A percentile compares a stretch with the other conserved stretches of the same genome.
phyloP scores from a whole-genome alignment of 192 early-diverging fungal species.

The Dissophora globulifera region DNA sequence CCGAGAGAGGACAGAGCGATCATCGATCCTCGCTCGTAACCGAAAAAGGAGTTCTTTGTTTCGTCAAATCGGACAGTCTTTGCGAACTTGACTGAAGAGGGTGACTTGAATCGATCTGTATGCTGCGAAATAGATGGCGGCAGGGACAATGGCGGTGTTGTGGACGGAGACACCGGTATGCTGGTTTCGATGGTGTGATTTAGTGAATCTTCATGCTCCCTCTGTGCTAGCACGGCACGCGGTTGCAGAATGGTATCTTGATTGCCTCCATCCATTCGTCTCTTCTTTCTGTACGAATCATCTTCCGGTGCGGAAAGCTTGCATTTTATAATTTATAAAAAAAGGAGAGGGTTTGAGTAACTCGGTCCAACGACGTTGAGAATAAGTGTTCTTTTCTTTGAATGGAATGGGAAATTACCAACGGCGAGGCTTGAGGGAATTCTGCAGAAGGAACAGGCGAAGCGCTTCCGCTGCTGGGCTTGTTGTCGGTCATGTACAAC shows the following conservation, averaged over 20 bases:
- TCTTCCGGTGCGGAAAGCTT: not conserved
- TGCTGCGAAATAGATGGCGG: not conserved
- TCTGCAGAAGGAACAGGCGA: too few relatives aligned
- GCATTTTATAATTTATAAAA: too few relatives aligned
- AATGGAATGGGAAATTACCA: too few relatives aligned
- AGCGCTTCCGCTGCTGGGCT: not conserved
- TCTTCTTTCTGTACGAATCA: not conserved
- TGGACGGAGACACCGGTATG: not conserved
- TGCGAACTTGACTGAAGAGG: not conserved
- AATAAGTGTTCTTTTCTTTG: too few relatives aligned
- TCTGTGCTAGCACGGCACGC: not conserved
- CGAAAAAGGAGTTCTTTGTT: constrained; percentile 15
- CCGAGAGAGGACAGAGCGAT: not conserved
- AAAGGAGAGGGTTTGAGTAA: too few relatives aligned
- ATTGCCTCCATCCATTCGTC: too few relatives aligned
- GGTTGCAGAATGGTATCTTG: too few relatives aligned
- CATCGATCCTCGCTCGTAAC: not conserved
- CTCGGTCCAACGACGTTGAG: too few relatives aligned
- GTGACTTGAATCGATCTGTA: not conserved
- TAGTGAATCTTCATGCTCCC: not conserved
- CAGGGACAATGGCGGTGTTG: not conserved
- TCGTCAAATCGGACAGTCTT: constrained; percentile 28
- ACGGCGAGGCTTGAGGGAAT: too few relatives aligned
- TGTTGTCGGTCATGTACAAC: not conserved
- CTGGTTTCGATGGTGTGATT: not conserved